Base-by-base conservation (phyloP, 805 yeast genomes). In the Candida maesae region DNA sequence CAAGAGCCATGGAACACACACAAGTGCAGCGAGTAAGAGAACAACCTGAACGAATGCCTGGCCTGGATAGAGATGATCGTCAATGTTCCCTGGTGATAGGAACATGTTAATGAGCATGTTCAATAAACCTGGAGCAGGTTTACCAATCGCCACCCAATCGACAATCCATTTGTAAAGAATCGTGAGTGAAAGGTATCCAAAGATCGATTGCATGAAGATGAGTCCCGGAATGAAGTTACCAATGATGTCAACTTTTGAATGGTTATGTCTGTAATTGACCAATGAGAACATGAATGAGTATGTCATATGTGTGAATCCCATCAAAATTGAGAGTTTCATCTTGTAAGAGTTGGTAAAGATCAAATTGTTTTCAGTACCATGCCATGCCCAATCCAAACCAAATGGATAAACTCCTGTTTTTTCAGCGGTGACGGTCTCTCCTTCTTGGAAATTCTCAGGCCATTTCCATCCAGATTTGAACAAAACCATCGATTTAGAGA, bases 21-120 rank as follows among this genome's bases (percentile, higher is more conserved):
- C 62, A 42, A 89, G 67, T 0, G 99, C 98, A 24, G 84, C 65
- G 6, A 81, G 43, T 30, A 93, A 72, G 32, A 93, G 65, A 2
- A 81, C 49, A 14, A 84, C 71, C 67, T 93, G 99, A 16, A 93
- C 73, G 1, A 65, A 58, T 3, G 83, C 76, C 64, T 93, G 99
- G 7, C 95, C 95, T 2, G 74, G 67, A 60, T 84, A 93, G 31
- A 93, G 70, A 36, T 76, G 81, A 49, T 86, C 96, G 28, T 80
- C 93, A 42, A 93, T 78, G 6, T 71, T 74, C 11, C 99, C 99
- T 8, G 99, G 99, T 1, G 96, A 68, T 57, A 93, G 72, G 61
- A 93, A 93, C 99, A 93, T 93, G 55, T 83, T 82, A 57, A 93
- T 93, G 53, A 93, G 75, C 95, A 89, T 93, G 64, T 93, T 93